Percentiles rank a stretch among this genome's conserved stretches.
Evolutionary conservation across 2,329 filamentous ascomycete genomes (phyloP).

Genomic region (Penicillium sp.): DNA sequence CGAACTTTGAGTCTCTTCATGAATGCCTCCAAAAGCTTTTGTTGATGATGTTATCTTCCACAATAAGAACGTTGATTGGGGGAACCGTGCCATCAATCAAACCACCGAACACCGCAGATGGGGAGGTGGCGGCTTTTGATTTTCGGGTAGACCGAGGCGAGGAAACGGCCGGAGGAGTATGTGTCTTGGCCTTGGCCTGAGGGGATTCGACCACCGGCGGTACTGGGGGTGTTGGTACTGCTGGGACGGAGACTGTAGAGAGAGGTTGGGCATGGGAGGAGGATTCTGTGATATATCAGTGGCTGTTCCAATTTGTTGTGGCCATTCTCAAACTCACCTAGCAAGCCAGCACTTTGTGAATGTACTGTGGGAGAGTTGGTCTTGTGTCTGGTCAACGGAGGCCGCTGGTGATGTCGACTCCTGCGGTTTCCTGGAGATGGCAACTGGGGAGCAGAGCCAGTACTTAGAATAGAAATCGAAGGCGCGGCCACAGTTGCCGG

Average conservation of each 20-base stretch:
- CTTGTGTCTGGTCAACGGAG: conserved; percentile 66
- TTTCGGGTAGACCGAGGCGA: conserved; percentile 50
- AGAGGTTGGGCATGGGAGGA: conserved; percentile 30
- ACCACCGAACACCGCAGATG: conserved; percentile 53
- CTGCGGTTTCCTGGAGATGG: conserved; percentile 77
- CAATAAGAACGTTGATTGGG: conserved; percentile 95
- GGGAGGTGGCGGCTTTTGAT: conserved; percentile 36
- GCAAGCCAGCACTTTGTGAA: conserved; percentile 47
- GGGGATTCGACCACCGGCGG: conserved; percentile 40
- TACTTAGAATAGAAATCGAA: conserved; percentile 78
- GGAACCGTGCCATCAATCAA: conserved; percentile 82
- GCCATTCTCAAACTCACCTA: conserved; percentile 36
- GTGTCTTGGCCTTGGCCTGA: conserved; percentile 34
- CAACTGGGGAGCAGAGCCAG: conserved; percentile 76
- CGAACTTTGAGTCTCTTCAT: conserved; percentile 94
- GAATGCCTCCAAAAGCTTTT: conserved; percentile 89
- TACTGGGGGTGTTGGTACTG: conserved; percentile 35
- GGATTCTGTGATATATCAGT: conserved; percentile 27
- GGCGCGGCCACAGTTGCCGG: conserved; percentile 49
- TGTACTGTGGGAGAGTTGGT: conserved; percentile 79
- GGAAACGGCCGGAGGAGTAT: conserved; percentile 43
- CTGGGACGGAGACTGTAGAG: conserved; percentile 26
- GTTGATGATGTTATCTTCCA: conserved; percentile 99
- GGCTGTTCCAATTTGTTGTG: conserved; percentile 2
- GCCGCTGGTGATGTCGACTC: conserved; percentile 58